Evolutionary conservation across 371 early-diverging fungal genomes (phyloP).

Genomic region (Circinella minor): DNA sequence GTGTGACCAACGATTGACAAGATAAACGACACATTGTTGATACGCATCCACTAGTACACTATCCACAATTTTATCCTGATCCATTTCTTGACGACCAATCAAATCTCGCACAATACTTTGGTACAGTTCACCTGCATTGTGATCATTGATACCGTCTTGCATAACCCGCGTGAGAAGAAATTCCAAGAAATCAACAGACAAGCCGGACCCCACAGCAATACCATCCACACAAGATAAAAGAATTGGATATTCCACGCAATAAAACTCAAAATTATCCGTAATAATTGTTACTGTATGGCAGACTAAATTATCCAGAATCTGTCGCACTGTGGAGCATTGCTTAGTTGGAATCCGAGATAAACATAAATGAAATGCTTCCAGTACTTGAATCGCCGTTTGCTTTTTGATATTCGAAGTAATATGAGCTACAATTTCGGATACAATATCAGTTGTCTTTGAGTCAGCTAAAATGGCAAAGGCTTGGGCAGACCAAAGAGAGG

Average conservation of each 20-base stretch:
- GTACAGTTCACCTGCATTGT: slow-evolving; percentile 48
- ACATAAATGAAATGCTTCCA: slow-evolving; percentile 50
- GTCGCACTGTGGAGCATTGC: slow-evolving; percentile 21
- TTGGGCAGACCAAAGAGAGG: slow-evolving; percentile 42
- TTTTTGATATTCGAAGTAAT: slow-evolving; percentile 37
- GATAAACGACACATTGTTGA: slow-evolving; percentile 36
- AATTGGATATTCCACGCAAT: slow-evolving; percentile 54
- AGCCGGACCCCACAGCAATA: slow-evolving; percentile 41
- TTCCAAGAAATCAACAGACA: slow-evolving; percentile 53
- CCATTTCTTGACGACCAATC: slow-evolving; percentile 49
- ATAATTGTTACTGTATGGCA: slow-evolving; percentile 42
- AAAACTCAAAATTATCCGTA: slow-evolving; percentile 45
- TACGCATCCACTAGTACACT: slow-evolving; percentile 41
- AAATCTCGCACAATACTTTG: slow-evolving; percentile 53
- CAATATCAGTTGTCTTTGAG: slow-evolving; percentile 17
- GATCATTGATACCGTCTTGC: slow-evolving; percentile 38
- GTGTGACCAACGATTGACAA: slow-evolving; percentile 29
- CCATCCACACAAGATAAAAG: slow-evolving; percentile 54
- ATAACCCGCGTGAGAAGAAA: slow-evolving; percentile 44
- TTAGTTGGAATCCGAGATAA: slow-evolving; percentile 29
- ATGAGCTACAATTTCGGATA: slow-evolving; percentile 8
- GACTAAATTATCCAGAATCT: slow-evolving; percentile 38
- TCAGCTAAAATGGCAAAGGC: slow-evolving; percentile 41
- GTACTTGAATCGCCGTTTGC: slow-evolving; percentile 46
- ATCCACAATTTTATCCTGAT: slow-evolving; percentile 46